Evolutionary conservation across 179 eudicot genomes (phyloP).

Genomic region (Beta macrorhiza): DNA sequence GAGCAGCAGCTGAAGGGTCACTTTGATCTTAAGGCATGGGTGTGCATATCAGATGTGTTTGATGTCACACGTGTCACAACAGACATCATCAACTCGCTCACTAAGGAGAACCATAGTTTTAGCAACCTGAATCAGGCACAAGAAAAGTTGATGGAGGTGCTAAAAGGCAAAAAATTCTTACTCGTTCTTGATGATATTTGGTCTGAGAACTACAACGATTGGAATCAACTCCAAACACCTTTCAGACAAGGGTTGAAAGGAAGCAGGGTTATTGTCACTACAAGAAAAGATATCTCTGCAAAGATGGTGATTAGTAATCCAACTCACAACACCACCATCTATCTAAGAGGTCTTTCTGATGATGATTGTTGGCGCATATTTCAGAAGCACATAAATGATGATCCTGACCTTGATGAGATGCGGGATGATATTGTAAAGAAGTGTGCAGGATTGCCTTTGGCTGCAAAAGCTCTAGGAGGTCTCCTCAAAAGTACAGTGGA

Average conservation of each 20-base stretch:
- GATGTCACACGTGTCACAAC: constrained; percentile 11
- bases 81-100: not conserved
- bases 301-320: not conserved
- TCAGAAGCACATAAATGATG: not conserved
- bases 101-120: not conserved
- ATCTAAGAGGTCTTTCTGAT: not conserved
- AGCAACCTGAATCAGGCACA: not conserved
- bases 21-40: constrained; percentile 16
- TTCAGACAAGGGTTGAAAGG: not conserved
- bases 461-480: constrained; percentile 28
- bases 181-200: constrained; percentile 21
- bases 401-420: not conserved
- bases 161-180: not conserved
- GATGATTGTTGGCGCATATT: constrained; percentile 8
- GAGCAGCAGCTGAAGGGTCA: not conserved
- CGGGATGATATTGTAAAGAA: not conserved
- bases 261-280: constrained; percentile 5
- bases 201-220: not conserved
- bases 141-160: not conserved
- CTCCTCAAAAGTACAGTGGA: constrained; percentile 18
- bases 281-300: not conserved
- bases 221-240: constrained; percentile 8
- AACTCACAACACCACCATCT: not conserved
- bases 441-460: constrained; percentile 21
- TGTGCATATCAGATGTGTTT: constrained; percentile 8